Conservation (phyloP, 2,329 filamentous ascomycete genomes). For the Aspergillus sp. region DNA sequence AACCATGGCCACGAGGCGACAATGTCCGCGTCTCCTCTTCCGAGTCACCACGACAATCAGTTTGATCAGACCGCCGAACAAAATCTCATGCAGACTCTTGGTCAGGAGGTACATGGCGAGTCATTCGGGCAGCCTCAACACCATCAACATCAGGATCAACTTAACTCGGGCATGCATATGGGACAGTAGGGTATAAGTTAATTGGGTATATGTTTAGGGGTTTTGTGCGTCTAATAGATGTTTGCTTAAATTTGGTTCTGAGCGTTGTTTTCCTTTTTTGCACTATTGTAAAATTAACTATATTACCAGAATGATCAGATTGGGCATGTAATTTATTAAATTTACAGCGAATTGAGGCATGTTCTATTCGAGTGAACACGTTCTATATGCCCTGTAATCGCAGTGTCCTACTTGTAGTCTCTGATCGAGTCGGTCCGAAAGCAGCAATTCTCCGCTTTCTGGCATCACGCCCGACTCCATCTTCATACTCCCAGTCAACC, state of each 20-base stretch:
- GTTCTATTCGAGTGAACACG: too few species aligned
- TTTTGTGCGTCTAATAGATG: neutral
- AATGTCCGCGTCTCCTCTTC: slow-evolving; percentile 34
- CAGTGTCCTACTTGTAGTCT: neutral
- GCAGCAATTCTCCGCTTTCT: neutral
- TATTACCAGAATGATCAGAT: too few species aligned
- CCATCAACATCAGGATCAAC: slow-evolving; percentile 24
- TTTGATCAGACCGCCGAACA: slow-evolving; percentile 38
- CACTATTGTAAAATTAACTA: neutral
- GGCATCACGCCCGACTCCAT: neutral
- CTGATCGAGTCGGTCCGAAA: slow-evolving; percentile 1
- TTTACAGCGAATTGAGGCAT: too few species aligned
- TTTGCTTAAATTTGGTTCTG: neutral
- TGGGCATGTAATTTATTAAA: too few species aligned
- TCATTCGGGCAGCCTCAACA: slow-evolving; percentile 27
- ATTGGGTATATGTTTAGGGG: slow-evolving; percentile 3
- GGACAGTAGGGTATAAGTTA: slow-evolving; percentile 16
- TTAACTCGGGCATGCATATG: slow-evolving; percentile 32
- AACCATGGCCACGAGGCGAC: slow-evolving; percentile 18
- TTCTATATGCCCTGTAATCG: too few species aligned
- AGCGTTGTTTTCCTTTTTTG: neutral
- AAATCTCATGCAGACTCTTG: slow-evolving; percentile 39
- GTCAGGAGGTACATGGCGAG: slow-evolving; percentile 36
- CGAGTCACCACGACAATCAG: slow-evolving; percentile 23
- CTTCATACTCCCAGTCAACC: neutral